Evolutionary conservation across 2,329 filamentous ascomycete genomes (phyloP), one percentile per base, ranked within the genome.

Genomic region (Pseudogymnoascus sp.): DNA sequence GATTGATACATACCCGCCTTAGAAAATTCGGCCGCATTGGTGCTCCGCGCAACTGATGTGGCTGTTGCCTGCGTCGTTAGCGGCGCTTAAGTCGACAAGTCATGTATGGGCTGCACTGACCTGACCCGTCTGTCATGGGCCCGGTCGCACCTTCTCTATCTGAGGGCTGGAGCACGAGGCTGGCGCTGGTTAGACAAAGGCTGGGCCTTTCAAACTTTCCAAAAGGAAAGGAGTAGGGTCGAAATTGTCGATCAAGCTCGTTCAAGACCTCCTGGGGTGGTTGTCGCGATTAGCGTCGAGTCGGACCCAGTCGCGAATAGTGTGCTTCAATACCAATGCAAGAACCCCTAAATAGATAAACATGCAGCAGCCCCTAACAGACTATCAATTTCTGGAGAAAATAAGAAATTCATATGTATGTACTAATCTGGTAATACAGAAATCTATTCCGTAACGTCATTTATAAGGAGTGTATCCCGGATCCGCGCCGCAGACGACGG

Each of bases 391-490:
- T 56, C 29, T 33, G 16, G 50, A 33, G 29, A 56, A 56, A 35
- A 56, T 33, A 56, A 56, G 19, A 50, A 56, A 56, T 21, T 35
- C 29, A 33, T 56, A 35, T 33, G 4, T 53, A 53, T 56, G 2
- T 33, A 56, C 50, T 56, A 56, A 56, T 35, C 50, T 56, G 29
- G 16, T 56, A 33, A 33, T 56, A 56, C 50, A 56, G 50, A 56
- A 56, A 14, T 33, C 29, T 35, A 56, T 33, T 35, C 50, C 50
- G 50, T 56, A 56, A 19, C n/a, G 29, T 56, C 50, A 21, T 35
- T 14, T 33, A 33, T 56, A 56, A 56, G 50, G 50, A 35, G 50
- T 56, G 50, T 33, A 33, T 35, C 29, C 50, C 50, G 50, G 10
- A 56, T 56, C 50, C 50, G 50, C 50, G 29, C 50, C 50, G 29